Base-by-base conservation (phyloP, 345 rosid species). In the Brassica juncea region DNA sequence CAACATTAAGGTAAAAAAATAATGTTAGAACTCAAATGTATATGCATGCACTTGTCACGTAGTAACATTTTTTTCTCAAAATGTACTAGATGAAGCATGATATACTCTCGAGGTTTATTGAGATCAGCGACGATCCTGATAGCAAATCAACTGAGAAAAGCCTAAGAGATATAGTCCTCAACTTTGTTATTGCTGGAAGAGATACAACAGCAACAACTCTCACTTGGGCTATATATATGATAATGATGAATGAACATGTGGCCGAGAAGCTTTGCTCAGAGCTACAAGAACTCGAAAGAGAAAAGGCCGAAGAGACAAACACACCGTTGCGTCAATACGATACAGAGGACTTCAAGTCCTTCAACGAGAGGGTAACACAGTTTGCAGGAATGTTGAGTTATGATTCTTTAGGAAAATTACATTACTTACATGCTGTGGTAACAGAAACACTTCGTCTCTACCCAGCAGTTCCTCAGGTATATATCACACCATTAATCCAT, bases 181-280 rank as follows among this genome's bases (percentile, higher is more conserved):
- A 94, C 86, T 94, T 94, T 78, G 97, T 92, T 25, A 92, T 94
- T 0, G 97, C 97, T 25, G 97, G 99, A n/a, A 80, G 99, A 39
- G 99, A 94, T 83, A 94, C 99, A 9, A 92, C 99, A 16, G 97
- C 99, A 31, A 88, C 97, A 72, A 94, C 99, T 81, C 92, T 94
- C 35, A 89, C 95, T 21, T 92, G 99, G 99, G 94, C 92, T 3
- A 81, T 90, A 54, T 91, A 91, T 88, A 87, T 89, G 97, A 76
- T 89, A 81, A 86, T 91, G 92, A 84, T 78, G 54, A 83, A 91
- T 77, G 76, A 68, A 2, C 31, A 87, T 71, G 90, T 88, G 11
- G 97, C 97, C 19, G 81, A 88, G 62, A 91, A 83, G 85, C 89
- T 94, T 32, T 89, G 84, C 81, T 49, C 27, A 3, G 99, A 91